phyloP scores from a whole-genome alignment of 23 red algal species.

The Cyanidium caldarium region DNA sequence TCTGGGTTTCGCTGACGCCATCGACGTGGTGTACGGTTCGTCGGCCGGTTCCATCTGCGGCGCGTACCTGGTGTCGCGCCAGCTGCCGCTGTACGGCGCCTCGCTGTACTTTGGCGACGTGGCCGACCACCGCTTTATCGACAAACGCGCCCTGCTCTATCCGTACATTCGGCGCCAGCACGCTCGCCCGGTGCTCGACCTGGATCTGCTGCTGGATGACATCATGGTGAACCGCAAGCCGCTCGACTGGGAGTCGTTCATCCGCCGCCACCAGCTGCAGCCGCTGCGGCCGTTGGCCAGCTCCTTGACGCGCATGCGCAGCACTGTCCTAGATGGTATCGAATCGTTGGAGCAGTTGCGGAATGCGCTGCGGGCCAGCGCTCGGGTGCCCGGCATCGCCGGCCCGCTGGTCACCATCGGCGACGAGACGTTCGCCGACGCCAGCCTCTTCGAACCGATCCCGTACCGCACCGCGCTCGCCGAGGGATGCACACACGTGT shows the following conservation, averaged over 20 bases:
- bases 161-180: conserved; percentile 7
- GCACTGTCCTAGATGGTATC: conserved; percentile 19
- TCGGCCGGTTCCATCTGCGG: conserved; percentile 59
- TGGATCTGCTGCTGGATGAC: conserved; percentile 50
- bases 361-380: conserved; percentile 40
- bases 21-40: conserved; percentile 68
- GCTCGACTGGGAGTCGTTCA: conserved; percentile 41
- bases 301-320: conserved; percentile 8
- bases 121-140: conserved; percentile 17
- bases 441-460: conserved; percentile 45
- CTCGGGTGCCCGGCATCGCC: conserved; percentile 61
- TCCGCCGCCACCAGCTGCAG: conserved; percentile 3
- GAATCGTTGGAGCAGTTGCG: conserved; percentile 26
- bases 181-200: conserved; percentile 32
- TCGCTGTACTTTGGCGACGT: conserved; percentile 36
- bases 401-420: conserved; percentile 40
- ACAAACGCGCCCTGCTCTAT: conserved; percentile 22
- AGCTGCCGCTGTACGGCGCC: conserved; percentile 47
- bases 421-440: conserved; percentile 41
- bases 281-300: conserved; percentile 51
- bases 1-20: conserved; percentile 27
- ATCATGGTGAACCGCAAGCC: conserved; percentile 36
- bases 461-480: conserved; percentile 42
- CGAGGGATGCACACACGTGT: conserved; percentile 46
- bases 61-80: conserved; percentile 43